Percentiles rank a stretch among this genome's conserved stretches.
Evolutionary conservation across 345 rosid genomes (phyloP).

Genomic region (Jatropha curcas): DNA sequence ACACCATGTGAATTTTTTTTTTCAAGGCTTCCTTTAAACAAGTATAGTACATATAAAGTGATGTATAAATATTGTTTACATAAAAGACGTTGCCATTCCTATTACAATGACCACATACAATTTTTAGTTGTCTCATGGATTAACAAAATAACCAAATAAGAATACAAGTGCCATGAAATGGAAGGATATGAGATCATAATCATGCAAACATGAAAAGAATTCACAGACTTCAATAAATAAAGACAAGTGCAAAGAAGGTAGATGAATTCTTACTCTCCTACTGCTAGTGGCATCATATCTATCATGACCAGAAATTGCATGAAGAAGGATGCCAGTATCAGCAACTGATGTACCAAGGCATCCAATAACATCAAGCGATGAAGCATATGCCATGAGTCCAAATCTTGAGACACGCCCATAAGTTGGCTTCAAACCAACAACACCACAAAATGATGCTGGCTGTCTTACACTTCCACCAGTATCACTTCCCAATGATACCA

Average conservation of each 20-base stretch:
- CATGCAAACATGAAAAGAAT: not conserved
- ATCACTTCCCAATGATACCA: conserved; percentile 91
- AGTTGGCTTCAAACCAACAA: conserved; percentile 91
- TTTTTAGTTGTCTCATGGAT: not conserved
- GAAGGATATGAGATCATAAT: not conserved
- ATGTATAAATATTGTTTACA: not conserved
- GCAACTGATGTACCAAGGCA: conserved; percentile 86
- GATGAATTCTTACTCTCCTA: conserved; percentile 49
- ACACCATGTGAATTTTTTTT: not conserved
- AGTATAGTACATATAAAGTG: not conserved
- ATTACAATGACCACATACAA: not conserved
- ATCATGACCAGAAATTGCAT: conserved; percentile 81
- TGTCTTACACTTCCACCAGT: conserved; percentile 99
- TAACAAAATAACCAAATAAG: not conserved
- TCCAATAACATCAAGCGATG: conserved; percentile 88
- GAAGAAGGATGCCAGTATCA: conserved; percentile 83
- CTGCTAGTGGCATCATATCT: conserved; percentile 81
- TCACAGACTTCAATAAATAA: not conserved
- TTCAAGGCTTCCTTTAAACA: not conserved
- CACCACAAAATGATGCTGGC: conserved; percentile 95
- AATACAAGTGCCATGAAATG: not conserved
- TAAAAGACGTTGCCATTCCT: not conserved
- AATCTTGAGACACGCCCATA: conserved; percentile 95
- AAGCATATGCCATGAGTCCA: conserved; percentile 96
- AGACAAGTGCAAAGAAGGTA: not conserved